These are phyloP conservation scores for Zhuliangozyma parablackwelliae DNA, from an alignment of 1,139 yeast species.

Conservation along the genomic window DNA sequence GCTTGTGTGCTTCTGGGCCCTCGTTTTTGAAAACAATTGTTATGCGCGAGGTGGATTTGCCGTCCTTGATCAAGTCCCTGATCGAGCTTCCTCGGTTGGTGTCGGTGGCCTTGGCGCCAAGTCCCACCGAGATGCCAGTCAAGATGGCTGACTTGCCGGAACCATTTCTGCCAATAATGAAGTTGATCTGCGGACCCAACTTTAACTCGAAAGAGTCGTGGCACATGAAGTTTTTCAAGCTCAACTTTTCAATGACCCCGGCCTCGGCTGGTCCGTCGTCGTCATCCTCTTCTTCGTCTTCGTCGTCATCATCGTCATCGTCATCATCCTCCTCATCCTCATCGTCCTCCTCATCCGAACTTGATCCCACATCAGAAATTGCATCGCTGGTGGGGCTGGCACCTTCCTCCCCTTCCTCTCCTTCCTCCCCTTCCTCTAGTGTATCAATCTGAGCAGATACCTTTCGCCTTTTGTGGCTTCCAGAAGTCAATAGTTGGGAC, in stretches of 20 bases:
- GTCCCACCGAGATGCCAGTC: constrained; percentile 84
- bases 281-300: constrained; percentile 2
- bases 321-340: not conserved
- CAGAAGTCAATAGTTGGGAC: too few relatives aligned
- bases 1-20: constrained; percentile 62
- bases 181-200: constrained; percentile 81
- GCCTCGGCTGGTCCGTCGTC: constrained; percentile 35
- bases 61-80: constrained; percentile 72
- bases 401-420: too few relatives aligned
- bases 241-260: constrained; percentile 55
- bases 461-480: too few relatives aligned
- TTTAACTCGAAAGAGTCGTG: constrained; percentile 74
- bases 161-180: constrained; percentile 92
- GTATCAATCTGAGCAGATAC: too few relatives aligned
- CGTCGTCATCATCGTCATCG: constrained; percentile 6
- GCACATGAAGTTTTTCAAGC: constrained; percentile 71
- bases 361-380: not conserved
- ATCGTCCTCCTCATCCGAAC: constrained; percentile 1
- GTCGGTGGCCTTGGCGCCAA: constrained; percentile 92
- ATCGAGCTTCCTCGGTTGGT: constrained; percentile 80
- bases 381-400: too few relatives aligned
- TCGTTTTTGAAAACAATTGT: constrained; percentile 57
- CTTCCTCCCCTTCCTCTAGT: too few relatives aligned
- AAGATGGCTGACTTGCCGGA: constrained; percentile 92
- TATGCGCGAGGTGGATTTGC: constrained; percentile 61